Base-by-base conservation (phyloP, 352 stramenopile genomes). In the Globisporangium abappressorium region DNA sequence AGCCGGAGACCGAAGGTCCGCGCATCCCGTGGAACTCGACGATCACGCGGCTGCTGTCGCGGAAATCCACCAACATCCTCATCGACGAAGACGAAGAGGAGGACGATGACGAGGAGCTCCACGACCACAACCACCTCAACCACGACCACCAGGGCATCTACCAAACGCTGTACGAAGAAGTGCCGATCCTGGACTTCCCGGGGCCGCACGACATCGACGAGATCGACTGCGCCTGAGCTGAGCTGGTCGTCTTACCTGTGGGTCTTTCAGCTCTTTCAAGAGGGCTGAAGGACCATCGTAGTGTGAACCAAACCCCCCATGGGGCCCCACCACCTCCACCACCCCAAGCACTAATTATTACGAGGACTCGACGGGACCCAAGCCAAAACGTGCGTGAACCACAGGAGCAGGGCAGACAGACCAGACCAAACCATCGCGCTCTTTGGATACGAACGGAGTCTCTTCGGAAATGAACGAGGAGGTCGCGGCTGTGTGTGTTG, bases 51-150 rank as follows among this genome's bases (percentile, higher is more conserved):
- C 65, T 89, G 49, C 57, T 89, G 14, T 64, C 68, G 43, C 81
- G 81, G 30, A 70, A 84, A 55, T 87, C 79, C 64, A 77, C 73
- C 59, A 89, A 89, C 67, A 69, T 87, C 5, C 60, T 89, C 14
- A 79, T 89, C 8, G 81, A 89, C 38, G 81, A 87, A 51, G 81
- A 87, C 55, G 80, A 88, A 33, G 70, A 78, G 22, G 71, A 73
- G 5, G 73, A 87, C 28, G 78, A 83, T 20, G 54, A 68, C 20
- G 51, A 62, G 0, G 34, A 49, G 24, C 33, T n/a, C 14, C 38
- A 46, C 26, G 36, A 63, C 30, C 36, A 54, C 58, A 6, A 20
- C 22, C 58, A 56, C 24, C 15, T n/a, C 28, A 12, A 59, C 22
- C 22, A 64, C 4, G 51, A 55, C 43, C 60, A 66, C 26, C 24